Conservation (phyloP, 208 protist species). For the Wallacemonas sp. region DNA sequence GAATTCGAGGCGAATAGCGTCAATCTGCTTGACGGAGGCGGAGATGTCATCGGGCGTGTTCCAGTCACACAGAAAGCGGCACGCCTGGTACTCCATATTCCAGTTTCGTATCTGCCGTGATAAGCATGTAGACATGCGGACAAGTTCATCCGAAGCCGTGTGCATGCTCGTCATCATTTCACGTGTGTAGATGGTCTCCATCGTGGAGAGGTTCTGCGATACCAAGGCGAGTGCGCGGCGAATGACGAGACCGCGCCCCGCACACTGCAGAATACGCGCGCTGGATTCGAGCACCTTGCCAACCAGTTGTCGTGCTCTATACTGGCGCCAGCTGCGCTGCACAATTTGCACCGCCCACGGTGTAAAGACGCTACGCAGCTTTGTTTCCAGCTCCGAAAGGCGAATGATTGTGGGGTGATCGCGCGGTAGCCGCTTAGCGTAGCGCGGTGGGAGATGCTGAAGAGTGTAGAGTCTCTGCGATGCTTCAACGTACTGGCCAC, state of each 20-base stretch:
- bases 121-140: slow-evolving; percentile 30
- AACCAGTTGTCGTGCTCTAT: slow-evolving; percentile 28
- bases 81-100: slow-evolving; percentile 51
- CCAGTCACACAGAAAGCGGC: slow-evolving; percentile 32
- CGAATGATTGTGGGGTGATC: slow-evolving; percentile 47
- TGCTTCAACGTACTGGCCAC: slow-evolving; percentile 44
- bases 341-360: slow-evolving; percentile 41
- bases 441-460: slow-evolving; percentile 33
- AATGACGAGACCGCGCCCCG: slow-evolving; percentile 38
- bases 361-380: slow-evolving; percentile 31
- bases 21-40: slow-evolving; percentile 8
- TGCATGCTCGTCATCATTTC: slow-evolving; percentile 27
- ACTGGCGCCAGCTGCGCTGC: slow-evolving; percentile 46
- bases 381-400: slow-evolving; percentile 29
- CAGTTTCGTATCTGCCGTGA: slow-evolving; percentile 42
- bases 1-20: slow-evolving; percentile 32
- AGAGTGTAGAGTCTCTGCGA: slow-evolving; percentile 36
- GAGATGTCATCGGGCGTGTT: slow-evolving; percentile 20
- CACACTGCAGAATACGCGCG: slow-evolving; percentile 45
- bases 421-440: slow-evolving; percentile 38
- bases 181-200: no score
- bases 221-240: slow-evolving; percentile 19
- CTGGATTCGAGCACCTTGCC: slow-evolving; percentile 41
- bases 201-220: slow-evolving; percentile 16
- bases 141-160: slow-evolving; percentile 37